These are phyloP conservation scores for Ocimum tenuiflorum DNA, from an alignment of 257 asterid genomes.

Conservation along the genomic window DNA sequence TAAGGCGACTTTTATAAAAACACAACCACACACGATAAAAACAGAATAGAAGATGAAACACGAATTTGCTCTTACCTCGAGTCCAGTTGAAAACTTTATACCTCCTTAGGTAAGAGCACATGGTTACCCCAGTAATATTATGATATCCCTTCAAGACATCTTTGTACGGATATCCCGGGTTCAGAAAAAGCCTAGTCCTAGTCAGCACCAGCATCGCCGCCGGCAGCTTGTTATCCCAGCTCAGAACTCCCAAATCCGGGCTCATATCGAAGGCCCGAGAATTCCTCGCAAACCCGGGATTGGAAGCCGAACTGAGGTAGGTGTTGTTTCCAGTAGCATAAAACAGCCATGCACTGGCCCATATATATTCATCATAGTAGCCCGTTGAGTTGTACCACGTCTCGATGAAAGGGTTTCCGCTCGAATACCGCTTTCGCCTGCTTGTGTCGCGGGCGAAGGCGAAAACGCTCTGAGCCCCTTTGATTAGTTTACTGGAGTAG, in stretches of 20 bases:
- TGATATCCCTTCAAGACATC: conserved; percentile 63
- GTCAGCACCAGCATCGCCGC: conserved; percentile 76
- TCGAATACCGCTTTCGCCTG: conserved; percentile 34
- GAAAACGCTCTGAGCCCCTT: conserved; percentile 52
- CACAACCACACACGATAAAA: no score
- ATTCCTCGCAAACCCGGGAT: conserved; percentile 29
- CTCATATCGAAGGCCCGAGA: conserved; percentile 33
- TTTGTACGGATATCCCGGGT: conserved; percentile 88
- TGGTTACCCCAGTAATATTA: conserved; percentile 51
- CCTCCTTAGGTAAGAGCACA: conserved; percentile 67
- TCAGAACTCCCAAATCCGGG: conserved; percentile 59
- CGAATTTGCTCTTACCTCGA: conserved; percentile 32
- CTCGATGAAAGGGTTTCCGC: conserved; percentile 49
- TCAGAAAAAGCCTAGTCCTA: conserved; percentile 53
- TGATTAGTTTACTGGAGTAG: conserved; percentile 47
- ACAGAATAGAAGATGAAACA: background rate
- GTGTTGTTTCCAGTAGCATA: conserved; percentile 71
- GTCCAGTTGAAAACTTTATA: conserved; percentile 70
- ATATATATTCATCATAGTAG: conserved; percentile 67
- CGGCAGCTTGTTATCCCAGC: conserved; percentile 90
- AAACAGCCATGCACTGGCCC: conserved; percentile 77
- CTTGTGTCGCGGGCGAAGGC: conserved; percentile 46
- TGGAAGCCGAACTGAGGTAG: conserved; percentile 51
- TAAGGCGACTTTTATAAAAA: no score
- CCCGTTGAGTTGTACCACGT: conserved; percentile 72